These are phyloP conservation scores for Fusarium equiseti DNA, from an alignment of 2,329 filamentous ascomycete species.

Conservation along the genomic window DNA sequence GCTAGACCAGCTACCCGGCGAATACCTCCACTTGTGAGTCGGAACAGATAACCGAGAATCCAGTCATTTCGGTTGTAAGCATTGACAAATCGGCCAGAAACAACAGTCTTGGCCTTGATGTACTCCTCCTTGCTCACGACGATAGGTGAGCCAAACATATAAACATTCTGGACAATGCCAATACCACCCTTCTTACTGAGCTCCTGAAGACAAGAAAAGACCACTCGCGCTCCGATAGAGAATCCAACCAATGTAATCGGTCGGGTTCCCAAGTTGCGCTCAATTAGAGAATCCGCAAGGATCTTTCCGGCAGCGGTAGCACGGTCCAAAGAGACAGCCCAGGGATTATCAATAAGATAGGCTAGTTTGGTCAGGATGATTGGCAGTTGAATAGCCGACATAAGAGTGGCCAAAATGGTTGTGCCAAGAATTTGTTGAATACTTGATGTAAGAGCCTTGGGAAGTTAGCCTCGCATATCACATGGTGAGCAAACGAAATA, in stretches of 20 bases:
- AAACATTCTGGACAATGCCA: constrained; percentile 93
- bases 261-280: constrained; percentile 88
- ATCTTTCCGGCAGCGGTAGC: constrained; percentile 91
- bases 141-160: constrained; percentile 91
- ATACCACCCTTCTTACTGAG: constrained; percentile 85
- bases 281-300: constrained; percentile 91
- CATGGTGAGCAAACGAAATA: constrained; percentile 38
- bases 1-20: constrained; percentile 87
- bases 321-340: constrained; percentile 94
- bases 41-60: constrained; percentile 97
- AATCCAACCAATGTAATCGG: constrained; percentile 96
- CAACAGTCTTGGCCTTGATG: constrained; percentile 81
- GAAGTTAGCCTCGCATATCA: constrained; percentile 3
- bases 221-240: constrained; percentile 90
- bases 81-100: constrained; percentile 93
- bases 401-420: constrained; percentile 87
- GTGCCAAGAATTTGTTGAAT: constrained; percentile 94
- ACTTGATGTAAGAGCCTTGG: constrained; percentile 90
- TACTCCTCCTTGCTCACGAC: constrained; percentile 95
- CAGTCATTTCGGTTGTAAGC: constrained; percentile 96
- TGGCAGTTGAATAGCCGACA: constrained; percentile 93
- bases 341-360: constrained; percentile 98
- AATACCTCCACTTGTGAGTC: constrained; percentile 91
- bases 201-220: constrained; percentile 91
- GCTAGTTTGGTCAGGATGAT: constrained; percentile 92